These are phyloP conservation scores for Fusarium oxysporum DNA, from an alignment of 2,329 filamentous ascomycete genomes.

Conservation along the genomic window DNA sequence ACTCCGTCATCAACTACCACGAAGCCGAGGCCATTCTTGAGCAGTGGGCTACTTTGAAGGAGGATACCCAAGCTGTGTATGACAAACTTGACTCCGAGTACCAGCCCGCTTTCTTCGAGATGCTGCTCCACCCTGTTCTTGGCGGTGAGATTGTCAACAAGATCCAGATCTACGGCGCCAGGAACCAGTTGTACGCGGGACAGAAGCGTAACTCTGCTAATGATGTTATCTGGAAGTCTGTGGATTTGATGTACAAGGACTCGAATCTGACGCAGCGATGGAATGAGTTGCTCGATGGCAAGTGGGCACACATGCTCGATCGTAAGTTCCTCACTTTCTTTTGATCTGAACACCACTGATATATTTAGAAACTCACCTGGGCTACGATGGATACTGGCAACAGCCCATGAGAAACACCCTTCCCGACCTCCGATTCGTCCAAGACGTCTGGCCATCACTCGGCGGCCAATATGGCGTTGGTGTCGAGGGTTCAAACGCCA, in stretches of 20 bases:
- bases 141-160: constrained; percentile 66
- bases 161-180: constrained; percentile 58
- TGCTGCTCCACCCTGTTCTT: constrained; percentile 69
- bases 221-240: constrained; percentile 30
- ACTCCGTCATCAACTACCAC: constrained; percentile 68
- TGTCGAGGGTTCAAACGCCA: constrained; percentile 50
- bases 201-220: constrained; percentile 70
- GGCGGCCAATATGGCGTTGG: constrained; percentile 52
- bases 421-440: constrained; percentile 57
- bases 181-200: constrained; percentile 65
- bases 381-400: constrained; percentile 69
- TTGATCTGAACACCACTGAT: background rate
- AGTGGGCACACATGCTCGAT: constrained; percentile 34
- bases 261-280: constrained; percentile 35
- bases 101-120: constrained; percentile 68
- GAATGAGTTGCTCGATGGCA: constrained; percentile 34
- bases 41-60: constrained; percentile 63
- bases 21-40: constrained; percentile 67
- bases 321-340: background rate
- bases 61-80: constrained; percentile 59
- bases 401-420: constrained; percentile 78
- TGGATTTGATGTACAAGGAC: constrained; percentile 35
- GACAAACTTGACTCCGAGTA: constrained; percentile 55
- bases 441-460: constrained; percentile 68
- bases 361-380: constrained; percentile 61